Evolutionary conservation across 306 rosid genomes (phyloP), one percentile per base, ranked within the genome.

Genomic region (Vachellia collinsii): DNA sequence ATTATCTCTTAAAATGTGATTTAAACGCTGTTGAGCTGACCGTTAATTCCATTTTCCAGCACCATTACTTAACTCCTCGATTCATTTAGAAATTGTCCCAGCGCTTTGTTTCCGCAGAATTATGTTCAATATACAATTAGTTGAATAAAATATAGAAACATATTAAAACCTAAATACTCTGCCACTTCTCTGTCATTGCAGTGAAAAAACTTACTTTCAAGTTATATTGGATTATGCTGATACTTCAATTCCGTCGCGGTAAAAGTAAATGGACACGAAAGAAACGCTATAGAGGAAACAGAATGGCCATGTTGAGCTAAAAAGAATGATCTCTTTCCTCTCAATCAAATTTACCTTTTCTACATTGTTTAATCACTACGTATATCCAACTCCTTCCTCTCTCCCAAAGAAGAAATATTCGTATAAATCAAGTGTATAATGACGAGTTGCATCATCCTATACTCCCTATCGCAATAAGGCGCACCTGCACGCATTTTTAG

Each of bases 301-400:
- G 11, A 56, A 0, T 8, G 8, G 25, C 34, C 65, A 62, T 62
- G 41, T 29, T 25, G 68, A 38, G 53, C n/a, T 3, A 20, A 59
- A 36, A 75, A 74, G 29, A 74, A 54, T 71, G 11, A 66, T 78
- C 63, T 78, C 63, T 38, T 58, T 51, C 9, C 50, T 38, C 39
- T 70, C 53, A 50, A 37, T 78, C 81, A 86, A 86, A 83, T 53
- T 44, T 61, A 72, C 74, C 66, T 29, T 42, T 67, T 68, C 53
- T 72, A 41, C 70, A 39, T 50, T 68, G 38, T 22, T 17, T 9
- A 3, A 37, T 63, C 70, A 11, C 51, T 75, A 61, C 80, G 47
- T 39, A 36, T 77, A 22, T 53, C 71, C 68, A 68, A 68, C 46
- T 67, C 14, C 47, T 9, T 9, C n/a, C 29, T 74, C 48, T 81